Evolutionary conservation across 2,329 filamentous ascomycete genomes (phyloP).

Genomic region (Exophiala bonariae): DNA sequence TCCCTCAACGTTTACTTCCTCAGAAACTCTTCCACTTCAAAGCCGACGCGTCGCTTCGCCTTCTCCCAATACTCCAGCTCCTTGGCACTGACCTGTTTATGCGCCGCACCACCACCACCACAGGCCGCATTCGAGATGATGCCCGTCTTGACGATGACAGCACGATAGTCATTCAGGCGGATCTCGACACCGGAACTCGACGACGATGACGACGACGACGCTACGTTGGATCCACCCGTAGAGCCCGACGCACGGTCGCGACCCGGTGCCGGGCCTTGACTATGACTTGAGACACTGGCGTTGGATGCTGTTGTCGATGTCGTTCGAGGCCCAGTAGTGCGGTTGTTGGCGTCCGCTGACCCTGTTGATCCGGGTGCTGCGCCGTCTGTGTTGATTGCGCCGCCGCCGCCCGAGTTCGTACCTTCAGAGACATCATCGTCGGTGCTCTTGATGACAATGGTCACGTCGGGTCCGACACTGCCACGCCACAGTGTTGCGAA

Average conservation of each 20-base stretch:
- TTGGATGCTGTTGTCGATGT: too few relatives aligned
- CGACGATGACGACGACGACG: constrained; percentile 1
- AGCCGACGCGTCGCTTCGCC: constrained; percentile 72
- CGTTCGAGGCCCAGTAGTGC: too few relatives aligned
- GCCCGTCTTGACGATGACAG: constrained; percentile 27
- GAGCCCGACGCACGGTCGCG: too few relatives aligned
- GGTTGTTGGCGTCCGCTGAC: too few relatives aligned
- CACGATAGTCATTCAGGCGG: constrained; percentile 24
- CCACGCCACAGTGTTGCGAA: constrained; percentile 92
- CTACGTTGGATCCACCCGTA: constrained; percentile 1
- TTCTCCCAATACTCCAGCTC: constrained; percentile 59
- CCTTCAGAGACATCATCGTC: constrained; percentile 34
- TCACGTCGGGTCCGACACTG: constrained; percentile 72
- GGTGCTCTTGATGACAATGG: constrained; percentile 45
- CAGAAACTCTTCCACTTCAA: constrained; percentile 79
- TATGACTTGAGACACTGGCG: neutral
- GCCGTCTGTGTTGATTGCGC: constrained; percentile 5
- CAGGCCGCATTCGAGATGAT: constrained; percentile 28
- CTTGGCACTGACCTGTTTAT: constrained; percentile 29
- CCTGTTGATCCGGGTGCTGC: neutral
- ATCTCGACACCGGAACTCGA: constrained; percentile 27
- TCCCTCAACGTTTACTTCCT: too few relatives aligned
- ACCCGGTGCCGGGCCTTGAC: neutral
- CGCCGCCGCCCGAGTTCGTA: constrained; percentile 36
- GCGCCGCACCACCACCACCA: constrained; percentile 54